Conservation (phyloP, 805 yeast species). For the Kluyveromyces nonfermentans region DNA sequence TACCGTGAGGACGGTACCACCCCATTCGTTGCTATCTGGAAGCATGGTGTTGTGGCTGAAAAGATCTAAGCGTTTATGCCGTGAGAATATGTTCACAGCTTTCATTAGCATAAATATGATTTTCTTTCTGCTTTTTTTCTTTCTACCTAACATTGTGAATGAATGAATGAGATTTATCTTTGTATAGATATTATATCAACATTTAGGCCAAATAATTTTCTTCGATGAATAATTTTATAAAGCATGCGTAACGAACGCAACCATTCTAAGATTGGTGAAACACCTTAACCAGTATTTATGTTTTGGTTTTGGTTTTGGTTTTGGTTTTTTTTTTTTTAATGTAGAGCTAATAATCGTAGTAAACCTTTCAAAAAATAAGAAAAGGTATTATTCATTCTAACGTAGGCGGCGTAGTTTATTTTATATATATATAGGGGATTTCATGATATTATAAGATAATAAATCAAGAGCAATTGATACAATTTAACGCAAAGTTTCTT, state of each 20-base stretch:
- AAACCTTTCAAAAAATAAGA: too few relatives aligned
- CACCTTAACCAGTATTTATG: too few relatives aligned
- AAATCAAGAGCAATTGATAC: too few relatives aligned
- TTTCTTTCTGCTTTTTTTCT: background rate
- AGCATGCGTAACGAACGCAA: background rate
- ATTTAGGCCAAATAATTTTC: background rate
- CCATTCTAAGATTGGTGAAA: too few relatives aligned
- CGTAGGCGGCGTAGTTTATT: too few relatives aligned
- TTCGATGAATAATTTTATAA: background rate
- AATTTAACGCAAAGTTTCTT: too few relatives aligned
- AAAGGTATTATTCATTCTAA: too few relatives aligned
- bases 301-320: too few relatives aligned
- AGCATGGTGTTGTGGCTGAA: slow-evolving; percentile 87
- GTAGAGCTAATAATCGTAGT: too few relatives aligned
- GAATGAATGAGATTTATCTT: background rate
- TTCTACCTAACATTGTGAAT: background rate
- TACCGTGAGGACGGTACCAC: slow-evolving; percentile 99
- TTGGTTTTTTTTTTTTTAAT: background rate
- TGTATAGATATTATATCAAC: background rate
- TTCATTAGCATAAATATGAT: background rate
- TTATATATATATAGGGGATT: too few relatives aligned
- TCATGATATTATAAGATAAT: too few relatives aligned
- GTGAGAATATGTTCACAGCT: background rate
- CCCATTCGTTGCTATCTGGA: slow-evolving; percentile 97
- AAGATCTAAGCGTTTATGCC: slow-evolving; percentile 59